Evolutionary conservation across 495 filamentous ascomycete genomes (phyloP).

Genomic region (Hypoxylon rickii): DNA sequence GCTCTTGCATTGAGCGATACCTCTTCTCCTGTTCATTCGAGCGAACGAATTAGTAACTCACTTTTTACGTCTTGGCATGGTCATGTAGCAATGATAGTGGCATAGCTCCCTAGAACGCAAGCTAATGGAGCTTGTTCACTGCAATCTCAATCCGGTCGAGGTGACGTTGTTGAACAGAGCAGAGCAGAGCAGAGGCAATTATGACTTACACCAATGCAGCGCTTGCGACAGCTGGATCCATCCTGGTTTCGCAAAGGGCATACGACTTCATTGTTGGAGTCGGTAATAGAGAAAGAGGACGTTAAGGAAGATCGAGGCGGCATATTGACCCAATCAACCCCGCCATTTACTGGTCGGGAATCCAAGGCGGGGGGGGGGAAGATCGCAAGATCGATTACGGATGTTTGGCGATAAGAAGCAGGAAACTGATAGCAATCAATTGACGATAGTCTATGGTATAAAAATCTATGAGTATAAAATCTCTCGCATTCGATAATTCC

Average conservation of each 20-base stretch:
- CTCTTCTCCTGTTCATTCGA: slow-evolving; percentile 76
- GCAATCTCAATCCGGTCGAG: not conserved
- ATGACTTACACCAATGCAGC: slow-evolving; percentile 91
- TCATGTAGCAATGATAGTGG: not conserved
- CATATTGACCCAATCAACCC: slow-evolving; percentile 62
- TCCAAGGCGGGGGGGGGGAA: slow-evolving; percentile 35
- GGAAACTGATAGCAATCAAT: slow-evolving; percentile 41
- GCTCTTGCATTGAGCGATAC: slow-evolving; percentile 99
- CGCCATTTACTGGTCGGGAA: slow-evolving; percentile 54
- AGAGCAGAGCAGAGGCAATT: slow-evolving; percentile 30
- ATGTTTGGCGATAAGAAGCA: slow-evolving; percentile 42
- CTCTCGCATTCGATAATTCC: slow-evolving; percentile 26
- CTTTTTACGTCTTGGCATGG: not conserved
- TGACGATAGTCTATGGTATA: slow-evolving; percentile 28
- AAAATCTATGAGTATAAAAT: slow-evolving; percentile 11
- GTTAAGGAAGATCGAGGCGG: slow-evolving; percentile 86
- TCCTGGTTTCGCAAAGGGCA: slow-evolving; percentile 96
- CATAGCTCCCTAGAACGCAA: slow-evolving; percentile 10
- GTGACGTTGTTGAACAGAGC: no score
- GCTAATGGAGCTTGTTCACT: slow-evolving; percentile 5
- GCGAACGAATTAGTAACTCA: slow-evolving; percentile 7
- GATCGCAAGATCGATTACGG: slow-evolving; percentile 42
- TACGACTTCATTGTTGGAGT: slow-evolving; percentile 93
- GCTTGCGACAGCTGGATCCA: slow-evolving; percentile 95
- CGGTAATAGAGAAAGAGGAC: slow-evolving; percentile 88